Evolutionary conservation across 108 stramenopile species (phyloP), one percentile per base, ranked within the genome.

Genomic region (Fistulifera solaris): DNA sequence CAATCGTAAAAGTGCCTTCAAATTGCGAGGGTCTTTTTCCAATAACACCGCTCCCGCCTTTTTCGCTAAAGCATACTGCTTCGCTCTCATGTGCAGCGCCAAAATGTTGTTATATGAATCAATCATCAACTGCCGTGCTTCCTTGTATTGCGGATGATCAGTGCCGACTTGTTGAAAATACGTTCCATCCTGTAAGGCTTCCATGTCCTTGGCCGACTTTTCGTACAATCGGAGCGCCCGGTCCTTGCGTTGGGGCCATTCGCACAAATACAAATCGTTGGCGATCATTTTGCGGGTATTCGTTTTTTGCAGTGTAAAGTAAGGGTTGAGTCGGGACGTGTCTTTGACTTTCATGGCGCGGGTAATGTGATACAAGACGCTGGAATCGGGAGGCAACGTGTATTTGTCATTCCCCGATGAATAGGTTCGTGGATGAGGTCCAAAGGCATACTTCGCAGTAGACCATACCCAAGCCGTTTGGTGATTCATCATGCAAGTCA

Each of bases 61-160:
- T 41, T 74, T 71, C 5, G 77, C 72, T 19, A 63, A 61, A 38
- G 49, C 64, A 49, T 71, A 78, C 23, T 71, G 46, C 25, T 68
- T 71, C 22, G 59, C 64, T 52, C 48, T 16, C 22, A 74, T 26
- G 43, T 68, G 40, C 1, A 78, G 72, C 5, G 70, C 73, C 16
- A 68, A 55, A 18, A 72, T 68, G 40, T 78, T 78, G 26, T 74
- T 74, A 0, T 68, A 41, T 48, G 56, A 74, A 61, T 78, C 77
- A 41, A 78, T 0, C 41, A 71, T 24, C 12, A 78, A 23, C 48
- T 68, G 43, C 52, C 24, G 12, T 16, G 38, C 18, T 61, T 65
- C 58, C 40, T 38, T 18, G n/a, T 51, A 49, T 40, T 74, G 73
- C 13, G 73, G 67, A 56, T 74, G 73, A 58, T 74, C 63, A 41